Conservation (phyloP, 2,329 filamentous ascomycete genomes). For the Ceratocystis harringtonii region DNA sequence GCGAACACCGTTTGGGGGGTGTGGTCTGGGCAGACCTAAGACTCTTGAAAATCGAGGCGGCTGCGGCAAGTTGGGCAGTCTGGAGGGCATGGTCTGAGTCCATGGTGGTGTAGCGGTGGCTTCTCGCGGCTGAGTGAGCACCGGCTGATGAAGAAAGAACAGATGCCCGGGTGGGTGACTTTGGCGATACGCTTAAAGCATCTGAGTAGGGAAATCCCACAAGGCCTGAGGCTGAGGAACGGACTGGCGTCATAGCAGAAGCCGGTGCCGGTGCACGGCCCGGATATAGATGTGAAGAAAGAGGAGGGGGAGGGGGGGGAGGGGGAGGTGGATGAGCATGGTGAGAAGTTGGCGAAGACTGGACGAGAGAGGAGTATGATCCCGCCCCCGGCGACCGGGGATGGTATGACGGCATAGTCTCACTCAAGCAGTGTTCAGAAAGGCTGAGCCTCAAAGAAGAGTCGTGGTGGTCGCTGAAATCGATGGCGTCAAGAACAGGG, state of each 20-base stretch:
- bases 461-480: not conserved
- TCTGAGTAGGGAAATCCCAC: not conserved
- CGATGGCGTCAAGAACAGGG: not conserved
- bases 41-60: conserved; percentile 12
- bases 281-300: not conserved
- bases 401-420: conserved; percentile 9
- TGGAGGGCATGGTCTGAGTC: conserved; percentile 9
- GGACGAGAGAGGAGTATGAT: not conserved
- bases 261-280: not conserved
- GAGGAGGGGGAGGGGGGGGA: not conserved
- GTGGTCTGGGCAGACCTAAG: not conserved
- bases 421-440: not conserved
- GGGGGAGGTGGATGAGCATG: not conserved
- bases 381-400: not conserved
- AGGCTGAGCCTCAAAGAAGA: not conserved
- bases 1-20: not conserved
- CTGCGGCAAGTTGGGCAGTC: conserved; percentile 10
- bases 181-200: not conserved
- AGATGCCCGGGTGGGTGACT: conserved; percentile 1
- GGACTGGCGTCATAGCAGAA: not conserved
- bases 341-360: not conserved
- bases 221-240: not conserved
- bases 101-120: conserved; percentile 11
- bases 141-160: not conserved
- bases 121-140: not conserved